These are phyloP conservation scores for Paulownia fortunei DNA, from an alignment of 257 asterid species.

Conservation along the genomic window DNA sequence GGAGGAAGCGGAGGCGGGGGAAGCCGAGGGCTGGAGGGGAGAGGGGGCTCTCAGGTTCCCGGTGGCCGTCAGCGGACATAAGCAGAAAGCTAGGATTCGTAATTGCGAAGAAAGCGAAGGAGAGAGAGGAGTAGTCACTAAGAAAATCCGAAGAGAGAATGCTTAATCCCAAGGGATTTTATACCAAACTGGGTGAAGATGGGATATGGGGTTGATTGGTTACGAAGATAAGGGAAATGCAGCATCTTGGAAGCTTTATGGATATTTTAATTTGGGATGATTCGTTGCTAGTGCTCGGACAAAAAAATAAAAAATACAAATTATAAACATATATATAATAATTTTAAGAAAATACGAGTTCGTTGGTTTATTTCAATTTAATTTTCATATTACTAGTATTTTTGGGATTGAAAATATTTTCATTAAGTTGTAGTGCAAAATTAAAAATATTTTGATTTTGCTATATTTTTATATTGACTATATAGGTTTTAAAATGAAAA, in stretches of 20 bases:
- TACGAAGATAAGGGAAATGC: not conserved
- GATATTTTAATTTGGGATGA: not conserved
- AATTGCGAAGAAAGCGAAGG: not conserved
- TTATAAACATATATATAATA: no score
- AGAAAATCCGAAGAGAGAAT: not conserved
- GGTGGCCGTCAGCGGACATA: conserved; percentile 53
- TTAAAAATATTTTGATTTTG: no score
- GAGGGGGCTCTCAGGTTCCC: conserved; percentile 50
- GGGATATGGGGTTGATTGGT: conserved; percentile 23
- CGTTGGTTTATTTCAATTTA: no score
- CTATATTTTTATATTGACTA: no score
- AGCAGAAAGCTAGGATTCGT: not conserved
- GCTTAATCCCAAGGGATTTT: not conserved
- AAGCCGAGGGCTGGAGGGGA: conserved; percentile 46
- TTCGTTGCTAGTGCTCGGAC: not conserved
- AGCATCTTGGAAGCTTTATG: not conserved
- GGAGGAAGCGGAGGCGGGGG: conserved; percentile 50
- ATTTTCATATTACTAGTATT: no score
- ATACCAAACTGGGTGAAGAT: conserved; percentile 17
- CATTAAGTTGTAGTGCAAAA: no score
- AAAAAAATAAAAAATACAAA: not conserved
- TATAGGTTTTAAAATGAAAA: no score
- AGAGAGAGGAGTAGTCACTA: not conserved
- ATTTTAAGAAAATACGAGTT: no score
- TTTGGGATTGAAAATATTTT: no score